Percentiles rank a stretch among this genome's conserved stretches.
Conservation (phyloP, 495 filamentous ascomycete species). For the Geoglossum glabrum region DNA sequence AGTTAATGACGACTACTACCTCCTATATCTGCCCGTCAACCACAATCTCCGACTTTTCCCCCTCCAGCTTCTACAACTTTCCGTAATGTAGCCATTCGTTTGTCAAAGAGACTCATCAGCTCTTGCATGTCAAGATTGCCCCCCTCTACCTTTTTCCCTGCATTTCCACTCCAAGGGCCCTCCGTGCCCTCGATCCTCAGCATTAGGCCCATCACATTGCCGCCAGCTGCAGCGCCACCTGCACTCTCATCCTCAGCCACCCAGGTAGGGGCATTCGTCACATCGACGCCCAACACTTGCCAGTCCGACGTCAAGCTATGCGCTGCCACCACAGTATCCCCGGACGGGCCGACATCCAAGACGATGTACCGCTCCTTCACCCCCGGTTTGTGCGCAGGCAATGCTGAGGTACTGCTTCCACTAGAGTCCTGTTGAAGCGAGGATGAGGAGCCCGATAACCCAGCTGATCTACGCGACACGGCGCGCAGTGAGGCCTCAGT, state of each 20-base stretch:
- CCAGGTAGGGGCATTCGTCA: constrained; percentile 37
- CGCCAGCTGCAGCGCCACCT: constrained; percentile 12
- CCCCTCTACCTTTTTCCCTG: not conserved
- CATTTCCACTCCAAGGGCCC: constrained; percentile 17
- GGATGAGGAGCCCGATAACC: not conserved
- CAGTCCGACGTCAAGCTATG: constrained; percentile 32
- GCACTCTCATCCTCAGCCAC: constrained; percentile 24
- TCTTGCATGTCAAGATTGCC: constrained; percentile 13
- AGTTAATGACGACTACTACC: not conserved
- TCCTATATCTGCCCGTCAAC: not conserved
- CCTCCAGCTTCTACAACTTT: constrained; percentile 27
- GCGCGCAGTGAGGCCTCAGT: constrained; percentile 31
- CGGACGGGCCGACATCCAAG: constrained; percentile 25
- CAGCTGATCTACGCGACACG: constrained; percentile 8
- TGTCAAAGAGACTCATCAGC: constrained; percentile 48
- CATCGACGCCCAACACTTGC: constrained; percentile 29
- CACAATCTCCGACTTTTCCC: constrained; percentile 5
- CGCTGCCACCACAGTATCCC: constrained; percentile 25
- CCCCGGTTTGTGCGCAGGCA: not conserved
- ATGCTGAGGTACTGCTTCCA: not conserved
- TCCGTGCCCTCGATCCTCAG: constrained; percentile 42
- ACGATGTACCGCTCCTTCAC: constrained; percentile 31
- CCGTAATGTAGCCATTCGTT: constrained; percentile 33
- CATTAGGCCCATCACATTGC: constrained; percentile 28
- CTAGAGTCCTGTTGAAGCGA: not conserved